Conservation (phyloP, 331 rosid genomes). For the Erythrophleum ivorense region DNA sequence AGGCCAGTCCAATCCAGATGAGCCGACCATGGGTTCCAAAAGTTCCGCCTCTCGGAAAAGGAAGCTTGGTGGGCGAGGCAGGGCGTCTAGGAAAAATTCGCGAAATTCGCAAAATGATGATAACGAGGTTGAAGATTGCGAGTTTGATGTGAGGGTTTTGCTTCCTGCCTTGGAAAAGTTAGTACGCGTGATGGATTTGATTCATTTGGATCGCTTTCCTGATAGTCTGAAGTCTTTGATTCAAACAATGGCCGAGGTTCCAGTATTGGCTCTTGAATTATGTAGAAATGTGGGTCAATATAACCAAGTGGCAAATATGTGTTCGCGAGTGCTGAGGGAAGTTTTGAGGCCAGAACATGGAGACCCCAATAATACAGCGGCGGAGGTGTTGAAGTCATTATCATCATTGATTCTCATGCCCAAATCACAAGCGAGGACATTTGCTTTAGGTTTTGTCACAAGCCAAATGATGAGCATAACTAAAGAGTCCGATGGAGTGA, state of each 20-base stretch:
- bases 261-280: constrained; percentile 53
- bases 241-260: constrained; percentile 67
- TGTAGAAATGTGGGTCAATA: constrained; percentile 50
- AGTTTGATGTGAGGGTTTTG: constrained; percentile 55
- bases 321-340: constrained; percentile 61
- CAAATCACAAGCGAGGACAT: constrained; percentile 67
- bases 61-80: constrained; percentile 39
- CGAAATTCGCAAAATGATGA: constrained; percentile 12
- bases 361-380: constrained; percentile 56
- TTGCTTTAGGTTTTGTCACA: constrained; percentile 65
- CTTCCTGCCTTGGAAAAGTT: constrained; percentile 66
- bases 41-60: constrained; percentile 46
- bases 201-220: constrained; percentile 87
- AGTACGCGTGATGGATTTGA: constrained; percentile 55
- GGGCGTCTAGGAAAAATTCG: constrained; percentile 34
- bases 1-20: background rate
- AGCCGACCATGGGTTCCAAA: constrained; percentile 29
- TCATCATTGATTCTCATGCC: constrained; percentile 56
- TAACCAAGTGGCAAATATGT: constrained; percentile 46
- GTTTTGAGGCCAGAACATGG: constrained; percentile 72
- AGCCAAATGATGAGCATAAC: constrained; percentile 42
- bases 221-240: constrained; percentile 75
- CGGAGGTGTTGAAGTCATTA: constrained; percentile 75
- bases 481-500: constrained; percentile 53
- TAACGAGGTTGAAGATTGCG: constrained; percentile 28